Evolutionary conservation across 495 filamentous ascomycete species (phyloP), one percentile per base, ranked within the genome.

Genomic region (Aspergillus kassunensis): DNA sequence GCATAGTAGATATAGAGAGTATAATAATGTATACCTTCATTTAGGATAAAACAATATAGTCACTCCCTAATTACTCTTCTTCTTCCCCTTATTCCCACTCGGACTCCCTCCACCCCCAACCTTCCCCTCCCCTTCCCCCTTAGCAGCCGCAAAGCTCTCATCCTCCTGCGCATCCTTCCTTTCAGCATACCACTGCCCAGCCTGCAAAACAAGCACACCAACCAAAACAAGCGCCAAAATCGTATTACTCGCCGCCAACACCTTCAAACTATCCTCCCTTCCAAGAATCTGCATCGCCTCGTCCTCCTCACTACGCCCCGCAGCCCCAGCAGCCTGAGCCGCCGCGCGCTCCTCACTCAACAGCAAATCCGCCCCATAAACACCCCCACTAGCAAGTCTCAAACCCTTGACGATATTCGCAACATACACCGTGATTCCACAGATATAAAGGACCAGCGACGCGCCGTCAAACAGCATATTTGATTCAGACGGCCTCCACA

Each of bases 121-220:
- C 33, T 33, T 31, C 15, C 19, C 21, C 39, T 48, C n/a, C 34
- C 23, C 24, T 34, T 35, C 34, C 19, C 37, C 54, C 34, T 41
- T 48, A 44, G 18, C 49, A 20, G 29, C 39, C 27, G 37, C 44
- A 49, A 87, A 74, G 56, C 73, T 72, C 65, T 81, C 84, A 55
- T 75, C 76, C 71, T 97, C 92, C 70, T 91, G 85, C 63, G 74
- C 74, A 67, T 97, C 90, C 80, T 93, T 96, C 55, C 84, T 74
- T 79, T 96, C 90, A 21, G 95, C 93, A 74, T 98, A 98, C 93
- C 93, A 98, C 78, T 97, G 92, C 11, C 95, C 93, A 7, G 90
- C 91, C 82, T 98, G 95, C 62, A 98, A 73, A 25, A 95, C 88
- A 54, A 98, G 60, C 23, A 98, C 88, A 3, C 93, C 93, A 0